A percentile compares a stretch with the other conserved stretches of the same genome.
Evolutionary conservation across 192 early-diverging fungal genomes (phyloP).

Genomic region (Gryganskiella cystojenkinii): DNA sequence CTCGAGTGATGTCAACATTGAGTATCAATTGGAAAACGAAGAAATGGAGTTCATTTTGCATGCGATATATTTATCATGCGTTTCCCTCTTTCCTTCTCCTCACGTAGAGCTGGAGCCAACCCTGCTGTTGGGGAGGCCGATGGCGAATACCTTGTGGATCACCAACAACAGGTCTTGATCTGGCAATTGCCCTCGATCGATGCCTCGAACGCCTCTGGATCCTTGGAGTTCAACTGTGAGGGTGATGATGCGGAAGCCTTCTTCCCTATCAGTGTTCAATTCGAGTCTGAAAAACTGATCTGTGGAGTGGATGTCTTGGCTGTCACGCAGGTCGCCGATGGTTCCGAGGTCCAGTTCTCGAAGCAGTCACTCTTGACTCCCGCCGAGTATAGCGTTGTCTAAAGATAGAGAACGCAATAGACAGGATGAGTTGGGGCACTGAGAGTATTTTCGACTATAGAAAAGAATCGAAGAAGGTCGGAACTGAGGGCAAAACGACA

Average conservation of each 20-base stretch:
- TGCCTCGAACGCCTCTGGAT: conserved; percentile 75
- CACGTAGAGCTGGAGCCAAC: conserved; percentile 65
- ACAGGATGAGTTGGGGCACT: background rate
- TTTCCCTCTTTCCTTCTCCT: background rate
- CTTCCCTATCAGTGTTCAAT: conserved; percentile 87
- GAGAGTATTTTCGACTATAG: too few relatives aligned
- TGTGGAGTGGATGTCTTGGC: conserved; percentile 74
- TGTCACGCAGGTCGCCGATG: conserved; percentile 62
- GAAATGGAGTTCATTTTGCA: conserved; percentile 52
- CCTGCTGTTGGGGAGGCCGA: conserved; percentile 83
- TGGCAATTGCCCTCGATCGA: conserved; percentile 91
- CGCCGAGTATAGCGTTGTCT: conserved; percentile 86
- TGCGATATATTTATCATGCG: conserved; percentile 1
- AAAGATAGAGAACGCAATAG: conserved; percentile 24
- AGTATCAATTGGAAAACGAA: conserved; percentile 87
- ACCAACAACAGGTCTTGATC: conserved; percentile 70
- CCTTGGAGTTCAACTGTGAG: conserved; percentile 84
- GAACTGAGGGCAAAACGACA: too few relatives aligned
- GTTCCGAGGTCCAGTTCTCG: conserved; percentile 72
- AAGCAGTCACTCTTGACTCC: conserved; percentile 73
- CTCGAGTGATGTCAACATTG: conserved; percentile 93
- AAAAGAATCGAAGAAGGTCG: too few relatives aligned
- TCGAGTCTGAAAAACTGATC: conserved; percentile 72
- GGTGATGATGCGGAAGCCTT: conserved; percentile 80
- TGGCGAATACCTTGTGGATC: conserved; percentile 83